Evolutionary conservation across 495 filamentous ascomycete genomes (phyloP), one percentile per base, ranked within the genome.

Genomic region (Tuber indicum): DNA sequence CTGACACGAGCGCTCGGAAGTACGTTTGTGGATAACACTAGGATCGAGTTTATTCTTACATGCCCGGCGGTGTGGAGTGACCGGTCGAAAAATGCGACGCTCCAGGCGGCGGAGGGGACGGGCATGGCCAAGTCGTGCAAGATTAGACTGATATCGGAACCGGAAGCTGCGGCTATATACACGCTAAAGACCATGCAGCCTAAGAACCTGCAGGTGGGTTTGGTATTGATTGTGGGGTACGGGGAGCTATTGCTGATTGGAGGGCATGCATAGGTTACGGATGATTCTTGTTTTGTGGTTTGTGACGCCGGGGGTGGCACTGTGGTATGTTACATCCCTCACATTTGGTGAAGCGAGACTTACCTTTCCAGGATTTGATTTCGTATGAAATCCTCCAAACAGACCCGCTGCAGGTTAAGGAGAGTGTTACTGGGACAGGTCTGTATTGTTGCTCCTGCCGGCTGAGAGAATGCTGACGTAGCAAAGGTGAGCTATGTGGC

Each of bases 81-180:
- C 72, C 87, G 87, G 23, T 91, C 91, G n/a, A 92, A 93, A 83
- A 88, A 89, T 74, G 88, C 88, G 21, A 93, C 91, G 0, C 83
- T 91, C 44, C 85, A 87, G 71, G 91, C 91, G 32, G 91, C 91
- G 3, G 88, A 92, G 81, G 87, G 36, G 90, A 91, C 23, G 90
- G 91, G 88, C 49, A 79, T 77, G 82, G 81, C 52, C 12, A 80
- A 72, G 74, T 80, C 78, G 2, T 80, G 77, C 43, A 80, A 80
- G 23, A 83, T 74, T 81, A 84, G 19, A 83, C 58, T 93, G 81
- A 91, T 94, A 47, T 91, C 89, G 62, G 91, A 93, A 84, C 91
- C 92, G 1, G 92, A 94, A 83, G 92, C 91, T 12, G 92, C 92
- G 2, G 92, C 92, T 0, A 87, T 93, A 4, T 92, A 92, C 78